Evolutionary conservation across 2,329 filamentous ascomycete genomes (phyloP), one percentile per base, ranked within the genome.

Genomic region (Ophiosphaerella herpotricha): DNA sequence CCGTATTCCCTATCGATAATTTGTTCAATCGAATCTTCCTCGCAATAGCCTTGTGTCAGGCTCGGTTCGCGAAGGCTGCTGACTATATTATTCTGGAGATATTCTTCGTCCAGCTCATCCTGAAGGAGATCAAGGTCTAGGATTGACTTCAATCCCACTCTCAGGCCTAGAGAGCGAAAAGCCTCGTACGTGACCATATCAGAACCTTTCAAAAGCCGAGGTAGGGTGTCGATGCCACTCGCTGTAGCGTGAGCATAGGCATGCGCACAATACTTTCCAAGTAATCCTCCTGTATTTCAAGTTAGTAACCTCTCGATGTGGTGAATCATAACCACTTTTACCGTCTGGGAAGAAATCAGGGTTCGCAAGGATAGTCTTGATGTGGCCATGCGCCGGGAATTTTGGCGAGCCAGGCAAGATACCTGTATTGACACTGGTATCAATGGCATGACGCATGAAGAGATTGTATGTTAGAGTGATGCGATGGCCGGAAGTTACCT

Each of bases 391-490:
- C 1, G 81, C 48, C 0, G 74, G 75, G 40, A 76, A 60, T 1
- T 60, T 49, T 3, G 57, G 56, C 5, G 71, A 61, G 46, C 77
- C 66, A 32, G 76, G 58, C n/a, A 38, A 50, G 7, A 46, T 37
- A 18, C 48, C 41, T 4, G 51, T 43, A 8, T 53, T 64, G 42
- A 55, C 59, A 6, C 69, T 61, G 12, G 68, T 60, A 7, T 70
- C 72, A n/a, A 68, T 60, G 4, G 73, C 68, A 18, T 69, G 62
- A 2, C 70, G 67, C 9, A 74, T 66, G 53, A 76, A 84, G 1
- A 87, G 48, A 35, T 85, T 85, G 68, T 86, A 86, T 0, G 82
- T 86, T 18, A 87, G 62, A 0, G 57, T 57, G 13, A 86, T 53
- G 0, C 81, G 78, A 48, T 85, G 74, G 0, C 83, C 82, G 1